A percentile compares a stretch with the other conserved stretches of the same genome.
phyloP scores from a whole-genome alignment of 371 early-diverging fungal genomes.

The Umbelopsis sp. region DNA sequence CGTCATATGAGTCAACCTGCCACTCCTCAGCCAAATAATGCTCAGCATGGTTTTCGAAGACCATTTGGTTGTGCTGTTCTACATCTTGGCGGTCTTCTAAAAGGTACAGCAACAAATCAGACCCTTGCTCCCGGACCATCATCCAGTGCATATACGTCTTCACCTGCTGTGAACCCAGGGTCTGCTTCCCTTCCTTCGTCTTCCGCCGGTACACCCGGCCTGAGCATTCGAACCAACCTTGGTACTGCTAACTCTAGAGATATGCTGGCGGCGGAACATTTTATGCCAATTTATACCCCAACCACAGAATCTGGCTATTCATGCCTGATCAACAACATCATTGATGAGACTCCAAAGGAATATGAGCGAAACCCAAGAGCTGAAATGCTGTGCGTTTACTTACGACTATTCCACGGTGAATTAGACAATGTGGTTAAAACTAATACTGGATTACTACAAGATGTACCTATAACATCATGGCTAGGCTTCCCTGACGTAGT shows the following conservation, averaged over 20 bases:
- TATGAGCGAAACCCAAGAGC: constrained; percentile 54
- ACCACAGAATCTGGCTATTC: constrained; percentile 58
- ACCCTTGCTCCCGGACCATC: not conserved
- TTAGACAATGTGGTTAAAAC: constrained; percentile 49
- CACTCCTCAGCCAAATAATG: constrained; percentile 20
- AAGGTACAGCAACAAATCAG: constrained; percentile 5
- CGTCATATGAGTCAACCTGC: not conserved
- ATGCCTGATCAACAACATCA: constrained; percentile 62
- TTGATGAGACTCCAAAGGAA: constrained; percentile 53
- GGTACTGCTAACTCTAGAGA: not conserved
- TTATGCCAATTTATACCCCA: constrained; percentile 64
- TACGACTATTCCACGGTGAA: constrained; percentile 56
- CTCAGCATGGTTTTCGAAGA: constrained; percentile 37
- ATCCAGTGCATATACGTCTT: not conserved
- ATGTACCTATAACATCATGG: constrained; percentile 52
- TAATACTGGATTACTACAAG: constrained; percentile 53
- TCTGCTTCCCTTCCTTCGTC: not conserved
- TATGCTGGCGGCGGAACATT: constrained; percentile 36
- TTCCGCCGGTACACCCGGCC: constrained; percentile 22
- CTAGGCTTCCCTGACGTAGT: constrained; percentile 73
- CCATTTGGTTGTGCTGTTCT: constrained; percentile 74
- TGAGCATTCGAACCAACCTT: constrained; percentile 13
- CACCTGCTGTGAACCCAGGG: not conserved
- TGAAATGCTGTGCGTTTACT: constrained; percentile 56
- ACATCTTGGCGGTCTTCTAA: constrained; percentile 48